Percentiles rank a stretch among this genome's conserved stretches.
Evolutionary conservation across 2,329 filamentous ascomycete species (phyloP).

Genomic region (Fusarium cyanostomum): DNA sequence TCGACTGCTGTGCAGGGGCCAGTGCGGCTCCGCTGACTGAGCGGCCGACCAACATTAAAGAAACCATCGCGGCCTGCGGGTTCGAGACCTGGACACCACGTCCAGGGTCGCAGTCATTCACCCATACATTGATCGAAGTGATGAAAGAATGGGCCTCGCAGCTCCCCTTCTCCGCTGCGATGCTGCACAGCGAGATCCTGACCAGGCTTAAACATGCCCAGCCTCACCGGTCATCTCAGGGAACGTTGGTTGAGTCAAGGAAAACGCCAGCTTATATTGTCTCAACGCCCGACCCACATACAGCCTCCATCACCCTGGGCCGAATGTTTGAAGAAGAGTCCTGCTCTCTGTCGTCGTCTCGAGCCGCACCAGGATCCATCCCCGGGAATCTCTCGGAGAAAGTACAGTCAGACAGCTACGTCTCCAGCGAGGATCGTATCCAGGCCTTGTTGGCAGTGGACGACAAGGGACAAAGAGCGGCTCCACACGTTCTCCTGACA

Average conservation of each 20-base stretch:
- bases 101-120: slow-evolving; percentile 40
- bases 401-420: slow-evolving; percentile 29
- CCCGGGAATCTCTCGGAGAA: slow-evolving; percentile 35
- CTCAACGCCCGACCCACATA: slow-evolving; percentile 39
- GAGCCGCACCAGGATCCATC: slow-evolving; percentile 31
- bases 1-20: slow-evolving; percentile 41
- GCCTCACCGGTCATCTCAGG: slow-evolving; percentile 35
- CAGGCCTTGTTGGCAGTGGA: slow-evolving; percentile 33
- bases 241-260: slow-evolving; percentile 37
- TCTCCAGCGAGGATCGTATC: slow-evolving; percentile 39
- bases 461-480: slow-evolving; percentile 34
- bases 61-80: slow-evolving; percentile 42
- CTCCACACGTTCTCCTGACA: slow-evolving; percentile 40
- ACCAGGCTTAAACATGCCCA: slow-evolving; percentile 41
- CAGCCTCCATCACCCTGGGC: slow-evolving; percentile 39
- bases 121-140: slow-evolving; percentile 40
- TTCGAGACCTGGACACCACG: slow-evolving; percentile 41
- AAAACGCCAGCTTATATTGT: slow-evolving; percentile 42
- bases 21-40: slow-evolving; percentile 41
- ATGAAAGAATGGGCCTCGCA: slow-evolving; percentile 41
- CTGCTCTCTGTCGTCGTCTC: slow-evolving; percentile 33
- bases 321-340: slow-evolving; percentile 33
- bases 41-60: slow-evolving; percentile 41
- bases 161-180: slow-evolving; percentile 40
- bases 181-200: slow-evolving; percentile 42